phyloP scores from a whole-genome alignment of 768 basidiomycete genomes.

The Dioszegia crocea region DNA sequence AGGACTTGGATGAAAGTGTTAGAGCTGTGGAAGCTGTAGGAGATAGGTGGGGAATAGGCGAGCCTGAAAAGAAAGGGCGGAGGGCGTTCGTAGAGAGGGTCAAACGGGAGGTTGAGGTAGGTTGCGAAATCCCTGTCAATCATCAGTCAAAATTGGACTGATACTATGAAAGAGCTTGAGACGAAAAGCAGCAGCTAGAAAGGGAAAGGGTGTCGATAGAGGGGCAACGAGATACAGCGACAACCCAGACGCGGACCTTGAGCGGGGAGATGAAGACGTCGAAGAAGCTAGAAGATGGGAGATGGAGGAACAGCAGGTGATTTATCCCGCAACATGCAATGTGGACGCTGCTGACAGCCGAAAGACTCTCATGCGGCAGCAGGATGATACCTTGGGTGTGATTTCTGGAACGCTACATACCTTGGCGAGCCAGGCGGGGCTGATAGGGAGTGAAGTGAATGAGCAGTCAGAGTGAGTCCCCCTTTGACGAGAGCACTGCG shows the following conservation, averaged over 20 bases:
- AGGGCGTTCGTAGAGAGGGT: constrained; percentile 72
- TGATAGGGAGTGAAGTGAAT: constrained; percentile 87
- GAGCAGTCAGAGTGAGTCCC: constrained; percentile 82
- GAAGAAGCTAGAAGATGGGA: constrained; percentile 73
- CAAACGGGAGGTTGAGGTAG: constrained; percentile 73
- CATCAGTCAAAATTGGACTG: no score
- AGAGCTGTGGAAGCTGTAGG: constrained; percentile 82
- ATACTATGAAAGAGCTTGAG: constrained; percentile 19
- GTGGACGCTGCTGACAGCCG: background rate
- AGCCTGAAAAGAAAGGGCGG: constrained; percentile 69
- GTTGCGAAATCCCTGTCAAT: no score
- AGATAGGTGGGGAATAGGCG: constrained; percentile 77
- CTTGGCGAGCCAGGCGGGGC: constrained; percentile 80
- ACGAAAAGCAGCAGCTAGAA: constrained; percentile 3
- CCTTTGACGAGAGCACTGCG: no score
- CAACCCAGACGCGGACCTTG: constrained; percentile 24
- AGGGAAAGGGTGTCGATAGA: constrained; percentile 19
- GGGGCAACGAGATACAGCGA: constrained; percentile 24
- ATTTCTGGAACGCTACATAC: constrained; percentile 82
- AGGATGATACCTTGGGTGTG: constrained; percentile 81
- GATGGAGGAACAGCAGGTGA: constrained; percentile 75
- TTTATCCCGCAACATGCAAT: background rate
- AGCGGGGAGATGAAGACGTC: constrained; percentile 53
- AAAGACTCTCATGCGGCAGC: constrained; percentile 78
- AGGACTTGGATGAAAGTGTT: constrained; percentile 91